Conservation (phyloP, 495 filamentous ascomycete species). For the Chaetomidium leptoderma region DNA sequence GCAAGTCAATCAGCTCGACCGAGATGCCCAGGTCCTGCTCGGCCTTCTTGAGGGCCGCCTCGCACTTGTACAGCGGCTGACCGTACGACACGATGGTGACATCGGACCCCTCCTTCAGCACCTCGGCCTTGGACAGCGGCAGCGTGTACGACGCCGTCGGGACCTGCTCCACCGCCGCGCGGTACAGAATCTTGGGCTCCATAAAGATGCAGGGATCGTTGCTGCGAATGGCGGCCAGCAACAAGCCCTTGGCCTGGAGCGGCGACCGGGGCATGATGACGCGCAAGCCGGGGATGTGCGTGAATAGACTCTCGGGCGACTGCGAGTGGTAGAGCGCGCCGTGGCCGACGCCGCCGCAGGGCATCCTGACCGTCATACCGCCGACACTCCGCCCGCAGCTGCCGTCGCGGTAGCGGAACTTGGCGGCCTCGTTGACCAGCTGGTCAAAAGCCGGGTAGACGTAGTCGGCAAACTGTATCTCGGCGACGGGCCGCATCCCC, state of each 20-base stretch:
- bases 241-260: conserved; percentile 84
- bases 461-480: conserved; percentile 98
- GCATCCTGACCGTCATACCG: conserved; percentile 89
- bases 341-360: conserved; percentile 91
- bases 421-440: conserved; percentile 94
- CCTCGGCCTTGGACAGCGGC: conserved; percentile 82
- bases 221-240: conserved; percentile 74
- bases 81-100: conserved; percentile 89
- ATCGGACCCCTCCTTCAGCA: conserved; percentile 78
- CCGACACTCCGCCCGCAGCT: conserved; percentile 62
- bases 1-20: conserved; percentile 85
- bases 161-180: conserved; percentile 92
- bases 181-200: conserved; percentile 94
- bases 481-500: conserved; percentile 89
- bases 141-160: conserved; percentile 77
- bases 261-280: conserved; percentile 90
- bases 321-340: conserved; percentile 95
- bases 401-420: conserved; percentile 85
- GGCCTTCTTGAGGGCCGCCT: conserved; percentile 69
- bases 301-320: conserved; percentile 87
- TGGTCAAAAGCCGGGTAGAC: conserved; percentile 96
- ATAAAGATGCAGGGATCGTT: conserved; percentile 93
- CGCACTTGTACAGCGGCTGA: conserved; percentile 85
- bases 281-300: conserved; percentile 82
- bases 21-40: conserved; percentile 77